These are phyloP conservation scores for Diaporthe sp. DNA, from an alignment of 2,329 filamentous ascomycete genomes.

Conservation along the genomic window DNA sequence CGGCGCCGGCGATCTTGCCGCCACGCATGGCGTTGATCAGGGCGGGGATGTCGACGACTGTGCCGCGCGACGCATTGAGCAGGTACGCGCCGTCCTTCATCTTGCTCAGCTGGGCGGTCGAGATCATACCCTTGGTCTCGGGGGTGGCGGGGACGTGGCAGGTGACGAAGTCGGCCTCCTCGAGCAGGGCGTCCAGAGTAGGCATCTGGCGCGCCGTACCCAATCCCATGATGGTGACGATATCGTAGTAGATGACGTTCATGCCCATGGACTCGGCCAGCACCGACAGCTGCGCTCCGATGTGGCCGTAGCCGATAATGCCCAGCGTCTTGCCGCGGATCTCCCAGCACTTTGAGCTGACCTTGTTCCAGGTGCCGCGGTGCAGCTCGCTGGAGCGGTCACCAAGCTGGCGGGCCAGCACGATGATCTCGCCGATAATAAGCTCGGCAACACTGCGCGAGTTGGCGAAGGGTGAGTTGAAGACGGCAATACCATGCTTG, in stretches of 20 bases:
- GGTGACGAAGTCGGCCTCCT: slow-evolving; percentile 90
- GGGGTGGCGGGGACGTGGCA: slow-evolving; percentile 94
- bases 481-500: slow-evolving; percentile 90
- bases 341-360: slow-evolving; percentile 97
- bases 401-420: slow-evolving; percentile 89
- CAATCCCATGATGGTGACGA: slow-evolving; percentile 93
- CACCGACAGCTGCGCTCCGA: slow-evolving; percentile 95
- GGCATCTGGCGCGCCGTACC: slow-evolving; percentile 89
- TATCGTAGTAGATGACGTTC: slow-evolving; percentile 97
- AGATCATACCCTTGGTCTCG: slow-evolving; percentile 95
- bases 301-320: slow-evolving; percentile 97
- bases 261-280: slow-evolving; percentile 98
- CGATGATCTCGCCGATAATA: slow-evolving; percentile 94
- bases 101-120: slow-evolving; percentile 80
- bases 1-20: slow-evolving; percentile 92
- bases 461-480: slow-evolving; percentile 99
- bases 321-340: slow-evolving; percentile 97
- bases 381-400: slow-evolving; percentile 97
- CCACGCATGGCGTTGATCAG: slow-evolving; percentile 88
- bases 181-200: slow-evolving; percentile 81
- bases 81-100: slow-evolving; percentile 97
- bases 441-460: slow-evolving; percentile 97
- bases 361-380: slow-evolving; percentile 96
- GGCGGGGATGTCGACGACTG: slow-evolving; percentile 93
- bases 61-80: slow-evolving; percentile 96